Base-by-base conservation (phyloP, 116 monocot genomes). In the Cymodocea nodosa region DNA sequence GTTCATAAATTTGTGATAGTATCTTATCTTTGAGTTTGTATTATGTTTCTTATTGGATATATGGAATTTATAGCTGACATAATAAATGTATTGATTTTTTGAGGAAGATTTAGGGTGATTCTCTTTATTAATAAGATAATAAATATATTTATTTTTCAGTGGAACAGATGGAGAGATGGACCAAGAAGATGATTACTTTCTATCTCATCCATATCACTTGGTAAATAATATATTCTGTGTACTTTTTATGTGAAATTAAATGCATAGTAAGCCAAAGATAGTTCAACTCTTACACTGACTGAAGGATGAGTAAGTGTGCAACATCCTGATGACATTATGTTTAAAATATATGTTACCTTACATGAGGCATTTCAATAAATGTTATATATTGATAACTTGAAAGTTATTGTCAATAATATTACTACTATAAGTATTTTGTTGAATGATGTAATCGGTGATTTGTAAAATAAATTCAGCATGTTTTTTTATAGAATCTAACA, bases 201-300 rank as follows among this genome's bases (percentile, higher is more conserved):
- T 65, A 15, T 49, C 65, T 23, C 65, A 65, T 51, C 65, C 65
- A 50, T 65, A 65, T 51, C 65, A 65, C 24, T 50, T 65, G 65
- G 65, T 65, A 65, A 65, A 62, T 44, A n/a, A n/a, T 36, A 9
- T 36, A 10, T 13, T 6, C 19, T 18, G 2, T 60, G 23, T 56
- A 5, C 9, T 56, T 56, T 56, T 16, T 2, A 56, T 19, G 16
- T 19, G 23, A 6, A 36, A 60, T 15, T 23, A 10, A 13, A 60
- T 60, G 35, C 16, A 5, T 35, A 17, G 6, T 60, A 23, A 3
- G 34, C 11, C 5, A 44, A 44, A 44, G 11, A 44, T 44, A 44
- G 44, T 10, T 7, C 1, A 44, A 44, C 30, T 30, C 30, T 30
- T 30, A 44, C 9, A 44, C 44, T 12, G 12, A 44, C 44, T 44